These are phyloP conservation scores for Fusarium subglutinans DNA, from an alignment of 2,329 filamentous ascomycete genomes.

Conservation along the genomic window DNA sequence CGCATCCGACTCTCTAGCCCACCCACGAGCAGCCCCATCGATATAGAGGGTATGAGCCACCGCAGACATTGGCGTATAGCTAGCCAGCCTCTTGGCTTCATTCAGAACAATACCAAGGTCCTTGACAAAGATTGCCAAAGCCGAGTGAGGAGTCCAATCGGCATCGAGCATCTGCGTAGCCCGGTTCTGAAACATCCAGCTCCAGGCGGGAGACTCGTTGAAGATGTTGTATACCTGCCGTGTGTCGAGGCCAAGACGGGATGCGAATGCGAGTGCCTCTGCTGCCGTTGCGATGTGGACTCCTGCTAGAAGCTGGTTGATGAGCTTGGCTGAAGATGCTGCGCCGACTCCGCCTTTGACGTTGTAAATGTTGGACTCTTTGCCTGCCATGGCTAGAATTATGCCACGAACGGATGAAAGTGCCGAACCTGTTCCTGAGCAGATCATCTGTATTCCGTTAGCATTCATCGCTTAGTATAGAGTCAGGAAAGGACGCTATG, in stretches of 20 bases:
- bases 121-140: not conserved
- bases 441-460: not conserved
- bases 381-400: not conserved
- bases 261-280: not conserved
- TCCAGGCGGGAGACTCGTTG: not conserved
- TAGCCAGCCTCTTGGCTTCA: not conserved
- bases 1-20: not conserved
- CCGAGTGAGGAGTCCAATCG: not conserved
- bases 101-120: not conserved
- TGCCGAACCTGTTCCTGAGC: not conserved
- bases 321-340: not conserved
- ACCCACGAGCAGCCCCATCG: not conserved
- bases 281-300: not conserved
- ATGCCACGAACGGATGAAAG: not conserved
- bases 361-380: not conserved
- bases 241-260: not conserved
- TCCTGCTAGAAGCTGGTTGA: not conserved
- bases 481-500: fast-evolving
- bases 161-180: not conserved
- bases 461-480: fast-evolving
- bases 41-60: not conserved
- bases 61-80: not conserved
- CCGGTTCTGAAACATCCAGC: not conserved
- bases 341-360: not conserved
- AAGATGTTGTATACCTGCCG: not conserved